Percentiles rank a stretch among this genome's conserved stretches.
Conservation (phyloP, 768 basidiomycete genomes). For the Lactarius vividus region DNA sequence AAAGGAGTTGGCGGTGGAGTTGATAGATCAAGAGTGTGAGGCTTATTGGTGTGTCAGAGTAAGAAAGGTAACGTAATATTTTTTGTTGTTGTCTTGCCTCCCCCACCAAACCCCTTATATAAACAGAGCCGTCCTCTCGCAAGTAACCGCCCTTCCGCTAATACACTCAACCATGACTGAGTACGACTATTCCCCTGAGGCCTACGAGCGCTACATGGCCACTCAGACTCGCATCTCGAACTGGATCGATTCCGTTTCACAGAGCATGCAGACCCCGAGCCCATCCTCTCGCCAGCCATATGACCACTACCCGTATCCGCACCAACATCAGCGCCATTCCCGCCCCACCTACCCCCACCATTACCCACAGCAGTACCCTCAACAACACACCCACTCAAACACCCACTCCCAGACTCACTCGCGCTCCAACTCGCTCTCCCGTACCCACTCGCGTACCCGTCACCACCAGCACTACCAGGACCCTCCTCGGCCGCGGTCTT, state of each 20-base stretch:
- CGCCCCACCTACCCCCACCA: conserved; percentile 11
- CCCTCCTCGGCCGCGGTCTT: conserved; percentile 9
- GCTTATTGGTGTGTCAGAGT: background rate
- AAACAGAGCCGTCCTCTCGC: background rate
- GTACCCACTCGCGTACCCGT: conserved; percentile 3
- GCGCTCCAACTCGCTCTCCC: conserved; percentile 17
- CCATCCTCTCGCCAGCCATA: background rate
- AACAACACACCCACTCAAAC: background rate
- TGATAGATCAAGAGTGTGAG: background rate
- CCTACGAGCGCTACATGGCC: conserved; percentile 44
- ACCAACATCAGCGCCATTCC: conserved; percentile 11
- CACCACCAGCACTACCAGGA: conserved; percentile 5
- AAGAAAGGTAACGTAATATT: background rate
- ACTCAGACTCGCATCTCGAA: conserved; percentile 48
- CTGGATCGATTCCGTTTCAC: conserved; percentile 42
- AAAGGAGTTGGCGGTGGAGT: conserved; percentile 1
- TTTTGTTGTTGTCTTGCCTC: background rate
- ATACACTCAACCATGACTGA: conserved; percentile 46
- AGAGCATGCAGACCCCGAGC: conserved; percentile 36
- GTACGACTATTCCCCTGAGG: conserved; percentile 60
- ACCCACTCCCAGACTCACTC: conserved; percentile 14
- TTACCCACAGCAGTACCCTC: background rate
- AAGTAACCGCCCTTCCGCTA: background rate
- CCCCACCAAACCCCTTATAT: background rate
- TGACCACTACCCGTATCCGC: background rate